Base-by-base conservation (phyloP, 2,329 filamentous ascomycete species). In the Alternaria rosae region DNA sequence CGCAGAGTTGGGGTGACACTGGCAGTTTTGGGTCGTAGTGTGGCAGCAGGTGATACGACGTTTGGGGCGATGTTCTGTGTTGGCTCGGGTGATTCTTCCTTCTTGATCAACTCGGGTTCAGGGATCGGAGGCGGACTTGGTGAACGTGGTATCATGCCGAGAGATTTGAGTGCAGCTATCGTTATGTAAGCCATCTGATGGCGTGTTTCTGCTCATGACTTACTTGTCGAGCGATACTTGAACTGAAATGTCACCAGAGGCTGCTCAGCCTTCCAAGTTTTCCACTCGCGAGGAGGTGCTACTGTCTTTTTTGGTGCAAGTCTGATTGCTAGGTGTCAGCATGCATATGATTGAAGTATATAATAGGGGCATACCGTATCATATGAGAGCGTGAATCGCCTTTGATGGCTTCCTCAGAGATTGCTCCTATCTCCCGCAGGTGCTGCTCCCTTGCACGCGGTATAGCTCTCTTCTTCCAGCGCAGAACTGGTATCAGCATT, bases 401-500 rank as follows among this genome's bases (percentile, higher is more conserved):
- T 5, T 45, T 45, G 1, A 45, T 7, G n/a, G 21, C 1, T n/a
- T 45, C 43, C 17, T 45, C 43, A n/a, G 43, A 26, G 8, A 45
- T 9, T 0, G 2, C 4, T 11, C 23, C 43, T n/a, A 45, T 1
- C 13, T 26, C n/a, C n/a, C n/a, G n/a, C n/a, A n/a, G n/a, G n/a
- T n/a, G n/a, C n/a, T n/a, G n/a, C n/a, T n/a, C n/a, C n/a, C n/a
- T n/a, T n/a, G n/a, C n/a, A n/a, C n/a, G n/a, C n/a, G n/a, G n/a
- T n/a, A n/a, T n/a, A n/a, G n/a, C n/a, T n/a, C n/a, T n/a, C n/a
- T n/a, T n/a, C n/a, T n/a, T n/a, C n/a, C n/a, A n/a, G n/a, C n/a
- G n/a, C n/a, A n/a, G n/a, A n/a, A n/a, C n/a, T n/a, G 21, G 43
- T 2, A 5, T 17, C 0, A 45, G 23, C 4, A 1, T n/a, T 1